Percentiles rank a stretch among this genome's conserved stretches.
These are phyloP conservation scores for Xerocomus amazonicus DNA, from an alignment of 1,284 basidiomycete species.

Conservation along the genomic window DNA sequence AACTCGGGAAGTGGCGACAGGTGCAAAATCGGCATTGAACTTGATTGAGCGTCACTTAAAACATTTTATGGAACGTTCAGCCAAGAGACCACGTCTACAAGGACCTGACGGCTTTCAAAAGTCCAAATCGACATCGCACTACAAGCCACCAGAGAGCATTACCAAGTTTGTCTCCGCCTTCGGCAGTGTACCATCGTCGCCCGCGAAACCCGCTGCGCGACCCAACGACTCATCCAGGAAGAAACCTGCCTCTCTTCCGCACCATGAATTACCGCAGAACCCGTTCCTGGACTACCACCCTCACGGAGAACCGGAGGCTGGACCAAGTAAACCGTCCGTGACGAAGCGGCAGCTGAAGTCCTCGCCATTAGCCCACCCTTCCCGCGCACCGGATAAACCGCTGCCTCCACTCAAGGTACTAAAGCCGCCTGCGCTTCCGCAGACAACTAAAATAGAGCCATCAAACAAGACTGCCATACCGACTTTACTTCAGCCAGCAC, in stretches of 20 bases:
- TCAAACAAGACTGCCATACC: constrained; percentile 1
- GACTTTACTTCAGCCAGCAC: constrained; percentile 3
- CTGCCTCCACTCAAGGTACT: constrained; percentile 16
- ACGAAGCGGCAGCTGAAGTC: constrained; percentile 6
- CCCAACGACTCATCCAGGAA: constrained; percentile 5
- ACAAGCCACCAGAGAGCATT: constrained; percentile 31
- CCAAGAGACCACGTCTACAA: constrained; percentile 26
- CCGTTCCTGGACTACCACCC: constrained; percentile 18
- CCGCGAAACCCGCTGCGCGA: background rate
- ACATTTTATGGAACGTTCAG: constrained; percentile 21
- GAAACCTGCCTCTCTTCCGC: constrained; percentile 3
- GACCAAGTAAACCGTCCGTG: constrained; percentile 15
- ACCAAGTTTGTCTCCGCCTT: constrained; percentile 33
- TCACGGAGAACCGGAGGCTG: constrained; percentile 9
- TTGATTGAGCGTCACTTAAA: no score
- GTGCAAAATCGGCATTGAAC: no score
- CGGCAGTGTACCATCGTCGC: constrained; percentile 4
- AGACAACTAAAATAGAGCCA: background rate
- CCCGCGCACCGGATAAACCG: background rate
- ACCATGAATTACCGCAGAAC: constrained; percentile 19
- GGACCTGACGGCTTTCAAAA: constrained; percentile 32
- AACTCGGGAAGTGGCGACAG: background rate
- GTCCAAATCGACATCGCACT: constrained; percentile 20
- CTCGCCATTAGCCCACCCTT: constrained; percentile 4
- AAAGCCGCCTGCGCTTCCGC: constrained; percentile 11